Conservation (phyloP, 192 early-diverging fungal species). For the Kappamyces sp. region DNA sequence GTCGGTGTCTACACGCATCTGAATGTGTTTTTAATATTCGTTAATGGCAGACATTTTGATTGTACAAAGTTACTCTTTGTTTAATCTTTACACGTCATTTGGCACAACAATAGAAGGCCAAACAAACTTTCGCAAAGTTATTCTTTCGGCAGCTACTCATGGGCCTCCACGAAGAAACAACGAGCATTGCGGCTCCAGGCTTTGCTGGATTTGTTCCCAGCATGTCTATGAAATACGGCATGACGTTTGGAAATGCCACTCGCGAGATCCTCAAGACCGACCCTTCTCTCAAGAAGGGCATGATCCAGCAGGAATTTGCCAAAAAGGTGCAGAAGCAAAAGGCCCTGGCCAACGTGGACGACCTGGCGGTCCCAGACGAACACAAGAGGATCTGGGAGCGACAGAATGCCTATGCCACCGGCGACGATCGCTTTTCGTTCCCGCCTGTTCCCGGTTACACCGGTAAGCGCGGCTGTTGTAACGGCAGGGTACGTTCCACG, state of each 20-base stretch:
- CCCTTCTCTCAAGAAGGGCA: constrained; percentile 43
- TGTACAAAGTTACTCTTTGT: no score
- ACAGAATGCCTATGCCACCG: constrained; percentile 41
- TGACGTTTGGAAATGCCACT: constrained; percentile 52
- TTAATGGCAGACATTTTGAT: no score
- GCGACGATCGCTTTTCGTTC: constrained; percentile 50
- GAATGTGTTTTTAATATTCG: no score
- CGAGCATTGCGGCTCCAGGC: constrained; percentile 41
- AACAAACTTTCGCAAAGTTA: no score
- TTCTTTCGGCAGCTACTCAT: constrained; percentile 10
- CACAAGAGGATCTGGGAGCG: constrained; percentile 39
- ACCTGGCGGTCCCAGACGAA: background rate
- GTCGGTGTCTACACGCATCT: no score
- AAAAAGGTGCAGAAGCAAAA: constrained; percentile 17
- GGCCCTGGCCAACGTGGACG: background rate
- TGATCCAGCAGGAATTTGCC: constrained; percentile 34
- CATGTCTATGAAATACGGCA: constrained; percentile 44
- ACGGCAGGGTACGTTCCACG: constrained; percentile 45
- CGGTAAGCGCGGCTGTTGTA: constrained; percentile 24
- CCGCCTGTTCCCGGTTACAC: constrained; percentile 56
- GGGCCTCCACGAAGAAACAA: constrained; percentile 33
- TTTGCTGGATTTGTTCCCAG: constrained; percentile 50
- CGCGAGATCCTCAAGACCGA: constrained; percentile 46
- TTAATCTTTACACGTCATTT: no score
- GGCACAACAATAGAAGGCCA: no score